Conservation (phyloP, 1,284 basidiomycete species). For the Sporisorium iseilematis-ciliati region DNA sequence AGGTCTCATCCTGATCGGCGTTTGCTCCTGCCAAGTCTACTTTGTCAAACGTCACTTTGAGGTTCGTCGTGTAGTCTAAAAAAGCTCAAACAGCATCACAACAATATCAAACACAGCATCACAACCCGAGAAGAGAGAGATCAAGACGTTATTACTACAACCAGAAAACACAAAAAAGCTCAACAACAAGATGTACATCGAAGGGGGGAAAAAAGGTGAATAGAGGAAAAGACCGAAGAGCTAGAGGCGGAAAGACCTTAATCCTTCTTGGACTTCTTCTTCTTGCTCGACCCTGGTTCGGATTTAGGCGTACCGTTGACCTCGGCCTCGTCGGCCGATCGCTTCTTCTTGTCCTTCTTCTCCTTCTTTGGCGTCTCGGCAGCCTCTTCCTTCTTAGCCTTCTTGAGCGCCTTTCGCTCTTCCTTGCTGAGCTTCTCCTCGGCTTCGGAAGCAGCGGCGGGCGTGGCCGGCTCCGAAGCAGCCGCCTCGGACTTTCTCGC, state of each 20-base stretch:
- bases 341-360: conserved; percentile 65
- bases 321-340: conserved; percentile 52
- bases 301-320: conserved; percentile 51
- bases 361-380: conserved; percentile 55
- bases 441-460: conserved; percentile 73
- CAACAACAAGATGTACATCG: too few species aligned
- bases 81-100: not conserved
- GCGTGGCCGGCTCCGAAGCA: conserved; percentile 42
- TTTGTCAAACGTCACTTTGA: conserved; percentile 82
- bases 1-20: conserved; percentile 84
- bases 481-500: conserved; percentile 42
- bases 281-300: conserved; percentile 56
- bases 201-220: not conserved
- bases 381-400: conserved; percentile 54
- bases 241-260: not conserved
- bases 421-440: conserved; percentile 59
- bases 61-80: conserved; percentile 54
- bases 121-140: not conserved
- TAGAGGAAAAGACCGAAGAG: not conserved
- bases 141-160: conserved; percentile 39
- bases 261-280: conserved; percentile 62
- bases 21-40: conserved; percentile 97
- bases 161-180: conserved; percentile 7
- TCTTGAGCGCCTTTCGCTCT: conserved; percentile 55
- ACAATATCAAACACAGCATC: too few species aligned